These are phyloP conservation scores for Venturia asperata DNA, from an alignment of 2,329 filamentous ascomycete species.

Conservation along the genomic window DNA sequence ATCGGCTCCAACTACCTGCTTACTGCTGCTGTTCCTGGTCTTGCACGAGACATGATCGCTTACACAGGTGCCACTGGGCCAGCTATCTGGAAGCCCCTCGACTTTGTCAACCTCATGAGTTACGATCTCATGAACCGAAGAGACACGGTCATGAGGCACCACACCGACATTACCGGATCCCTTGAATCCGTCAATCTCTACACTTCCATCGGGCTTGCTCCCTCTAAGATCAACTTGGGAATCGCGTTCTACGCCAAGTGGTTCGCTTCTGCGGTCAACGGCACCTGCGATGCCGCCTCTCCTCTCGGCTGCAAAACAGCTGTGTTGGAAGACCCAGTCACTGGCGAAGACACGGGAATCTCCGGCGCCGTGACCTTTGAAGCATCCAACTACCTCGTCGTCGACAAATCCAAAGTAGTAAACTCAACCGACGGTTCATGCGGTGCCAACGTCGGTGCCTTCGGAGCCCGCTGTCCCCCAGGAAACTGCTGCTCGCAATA, in stretches of 20 bases:
- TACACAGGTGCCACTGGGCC: conserved; percentile 52
- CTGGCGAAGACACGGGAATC: conserved; percentile 52
- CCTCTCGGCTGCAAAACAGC: conserved; percentile 55
- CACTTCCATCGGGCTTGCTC: conserved; percentile 47
- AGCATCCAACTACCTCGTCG: conserved; percentile 22
- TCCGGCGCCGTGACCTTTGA: conserved; percentile 50
- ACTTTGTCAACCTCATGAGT: conserved; percentile 65
- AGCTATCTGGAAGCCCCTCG: conserved; percentile 52
- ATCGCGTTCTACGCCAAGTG: conserved; percentile 65
- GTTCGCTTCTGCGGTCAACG: conserved; percentile 49
- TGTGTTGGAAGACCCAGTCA: conserved; percentile 51
- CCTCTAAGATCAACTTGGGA: conserved; percentile 55
- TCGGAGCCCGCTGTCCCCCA: conserved; percentile 27
- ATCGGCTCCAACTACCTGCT: conserved; percentile 54
- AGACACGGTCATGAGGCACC: conserved; percentile 56
- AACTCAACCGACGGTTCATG: conserved; percentile 22
- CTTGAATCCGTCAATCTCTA: conserved; percentile 52
- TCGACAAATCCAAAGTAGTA: conserved; percentile 24
- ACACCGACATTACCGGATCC: conserved; percentile 54
- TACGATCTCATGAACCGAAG: conserved; percentile 68
- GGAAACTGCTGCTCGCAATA: conserved; percentile 30
- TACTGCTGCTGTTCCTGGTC: conserved; percentile 60
- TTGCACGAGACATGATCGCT: conserved; percentile 59
- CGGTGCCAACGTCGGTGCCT: conserved; percentile 31
- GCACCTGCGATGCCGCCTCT: conserved; percentile 38